Percentiles rank a stretch among this genome's conserved stretches.
Conservation (phyloP, 2,329 filamentous ascomycete species). For the Hypoxylon sp. region DNA sequence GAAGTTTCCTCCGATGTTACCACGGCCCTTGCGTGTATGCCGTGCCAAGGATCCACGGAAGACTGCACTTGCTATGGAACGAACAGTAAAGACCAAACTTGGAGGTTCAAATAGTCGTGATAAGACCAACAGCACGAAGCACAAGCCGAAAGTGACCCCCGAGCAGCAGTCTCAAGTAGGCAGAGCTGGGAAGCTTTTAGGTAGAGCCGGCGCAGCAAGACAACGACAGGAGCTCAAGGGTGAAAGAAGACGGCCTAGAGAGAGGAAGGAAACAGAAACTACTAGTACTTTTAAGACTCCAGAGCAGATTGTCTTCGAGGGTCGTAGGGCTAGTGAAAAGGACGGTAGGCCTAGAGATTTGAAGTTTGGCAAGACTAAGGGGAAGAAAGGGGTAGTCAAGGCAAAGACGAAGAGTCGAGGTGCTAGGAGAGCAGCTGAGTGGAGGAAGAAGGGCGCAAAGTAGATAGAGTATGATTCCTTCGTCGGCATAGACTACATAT, state of each 20-base stretch:
- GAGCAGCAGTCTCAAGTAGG: constrained; percentile 80
- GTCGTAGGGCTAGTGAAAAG: constrained; percentile 78
- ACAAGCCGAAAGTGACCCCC: constrained; percentile 78
- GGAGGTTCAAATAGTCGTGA: constrained; percentile 51
- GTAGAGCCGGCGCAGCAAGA: constrained; percentile 73
- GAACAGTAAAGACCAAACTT: constrained; percentile 60
- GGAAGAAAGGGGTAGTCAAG: constrained; percentile 62
- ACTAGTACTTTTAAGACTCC: constrained; percentile 66
- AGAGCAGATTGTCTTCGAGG: constrained; percentile 85
- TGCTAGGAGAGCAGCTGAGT: constrained; percentile 54
- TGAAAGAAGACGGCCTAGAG: constrained; percentile 46
- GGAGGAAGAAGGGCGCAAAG: constrained; percentile 52
- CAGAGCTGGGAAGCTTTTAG: constrained; percentile 81
- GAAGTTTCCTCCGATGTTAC: constrained; percentile 95
- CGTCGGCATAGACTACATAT: background rate
- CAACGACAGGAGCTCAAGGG: constrained; percentile 57
- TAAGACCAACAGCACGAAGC: constrained; percentile 63
- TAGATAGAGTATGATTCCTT: constrained; percentile 39
- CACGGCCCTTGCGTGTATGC: constrained; percentile 85
- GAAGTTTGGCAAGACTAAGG: constrained; percentile 68
- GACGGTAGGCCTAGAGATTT: constrained; percentile 75
- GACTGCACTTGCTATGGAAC: constrained; percentile 67
- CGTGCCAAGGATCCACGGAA: constrained; percentile 83
- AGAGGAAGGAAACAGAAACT: constrained; percentile 40
- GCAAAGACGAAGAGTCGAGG: constrained; percentile 51